Conservation (phyloP, 345 rosid genomes). For the Iberis pinnata region DNA sequence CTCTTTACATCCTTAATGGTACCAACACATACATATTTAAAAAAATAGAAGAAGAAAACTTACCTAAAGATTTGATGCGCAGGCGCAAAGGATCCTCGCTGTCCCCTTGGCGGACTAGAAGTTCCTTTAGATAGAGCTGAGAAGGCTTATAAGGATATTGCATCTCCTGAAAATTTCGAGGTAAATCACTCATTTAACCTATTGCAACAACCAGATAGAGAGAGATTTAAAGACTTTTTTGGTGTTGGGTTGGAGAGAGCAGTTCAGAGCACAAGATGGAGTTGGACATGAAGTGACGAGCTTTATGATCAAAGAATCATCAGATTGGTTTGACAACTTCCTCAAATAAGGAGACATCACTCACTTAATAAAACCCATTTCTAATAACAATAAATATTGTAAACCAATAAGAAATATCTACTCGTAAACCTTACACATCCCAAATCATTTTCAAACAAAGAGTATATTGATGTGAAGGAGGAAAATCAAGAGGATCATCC, state of each 20-base stretch:
- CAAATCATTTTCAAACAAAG: conserved; percentile 1
- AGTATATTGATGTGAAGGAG: background rate
- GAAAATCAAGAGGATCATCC: conserved; percentile 39
- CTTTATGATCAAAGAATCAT: conserved; percentile 67
- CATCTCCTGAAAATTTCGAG: conserved; percentile 45
- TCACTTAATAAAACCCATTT: background rate
- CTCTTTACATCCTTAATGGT: conserved; percentile 70
- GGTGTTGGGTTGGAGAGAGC: conserved; percentile 13
- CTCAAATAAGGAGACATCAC: conserved; percentile 31
- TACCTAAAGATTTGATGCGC: background rate
- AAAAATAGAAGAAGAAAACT: background rate
- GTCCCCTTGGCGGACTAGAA: conserved; percentile 63
- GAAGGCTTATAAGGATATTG: conserved; percentile 41
- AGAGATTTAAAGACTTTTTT: background rate
- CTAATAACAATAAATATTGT: background rate
- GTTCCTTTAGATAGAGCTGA: conserved; percentile 38
- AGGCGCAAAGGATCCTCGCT: conserved; percentile 80
- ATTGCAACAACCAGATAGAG: background rate
- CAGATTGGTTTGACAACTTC: conserved; percentile 67
- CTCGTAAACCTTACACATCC: conserved; percentile 18
- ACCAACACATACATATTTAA: conserved; percentile 7
- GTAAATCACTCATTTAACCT: conserved; percentile 20
- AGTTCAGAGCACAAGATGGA: conserved; percentile 61
- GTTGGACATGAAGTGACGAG: conserved; percentile 61
- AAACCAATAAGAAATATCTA: background rate